Base-by-base conservation (phyloP, 2,329 filamentous ascomycete genomes). In the Colletotrichum magnum region DNA sequence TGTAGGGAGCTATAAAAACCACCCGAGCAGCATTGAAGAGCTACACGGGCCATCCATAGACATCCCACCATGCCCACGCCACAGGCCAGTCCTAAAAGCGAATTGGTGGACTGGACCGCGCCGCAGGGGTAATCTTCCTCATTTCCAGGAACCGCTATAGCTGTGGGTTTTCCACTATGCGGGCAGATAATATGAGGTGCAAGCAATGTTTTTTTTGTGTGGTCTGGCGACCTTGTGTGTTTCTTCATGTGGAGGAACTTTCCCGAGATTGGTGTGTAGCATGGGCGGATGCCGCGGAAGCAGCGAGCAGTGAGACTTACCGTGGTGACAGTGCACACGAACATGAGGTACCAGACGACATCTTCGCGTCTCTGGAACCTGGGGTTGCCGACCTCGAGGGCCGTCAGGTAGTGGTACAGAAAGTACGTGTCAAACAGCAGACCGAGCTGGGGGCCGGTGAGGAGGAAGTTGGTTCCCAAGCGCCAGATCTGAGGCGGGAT, bases 101-200 rank as follows among this genome's bases (percentile, higher is more conserved):
- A 92, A 92, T 60, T 90, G 86, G 89, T 83, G 86, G 87, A 84
- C 82, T 83, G 82, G 79, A 36, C 74, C 75, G 79, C 86, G 85
- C 85, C 87, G 87, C 85, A 89, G 88, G 90, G 91, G 90, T 88
- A 85, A 89, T 94, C 91, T 94, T 87, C 92, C 92, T 94, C 92
- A 85, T 82, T 90, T 93, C 85, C 91, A 94, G 92, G 92, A 94
- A 94, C 91, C 92, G 91, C 85, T 87, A 91, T 91, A 93, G 91
- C 85, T 89, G 91, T 87, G 82, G 87, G 82, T 81, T 72, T 36
- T 77, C 77, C 85, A 86, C 91, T 93, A 91, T 89, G 88, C 92
- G 92, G 91, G 92, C 92, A 94, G 92, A 93, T 93, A 90, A 36
- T 86, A 85, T 84, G 86, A 88, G 87, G 83, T 79, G 75, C 65